Conservation (phyloP, 83 land plant species). For the Thuja plicata region DNA sequence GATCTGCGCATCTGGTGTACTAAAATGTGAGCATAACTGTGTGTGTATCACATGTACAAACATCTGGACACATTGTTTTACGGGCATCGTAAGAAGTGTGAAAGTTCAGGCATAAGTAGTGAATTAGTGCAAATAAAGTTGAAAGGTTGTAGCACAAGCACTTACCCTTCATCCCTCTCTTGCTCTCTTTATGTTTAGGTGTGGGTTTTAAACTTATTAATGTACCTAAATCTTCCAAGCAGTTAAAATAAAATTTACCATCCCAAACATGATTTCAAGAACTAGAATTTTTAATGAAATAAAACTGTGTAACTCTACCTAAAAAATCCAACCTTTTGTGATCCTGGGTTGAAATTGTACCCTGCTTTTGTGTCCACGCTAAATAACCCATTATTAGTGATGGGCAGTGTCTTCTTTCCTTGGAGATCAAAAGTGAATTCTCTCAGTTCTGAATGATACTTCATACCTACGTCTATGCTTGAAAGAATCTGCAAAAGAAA, state of each 20-base stretch:
- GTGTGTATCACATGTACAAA: neutral
- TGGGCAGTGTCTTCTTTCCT: conserved; percentile 51
- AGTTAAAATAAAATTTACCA: neutral
- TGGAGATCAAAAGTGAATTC: conserved; percentile 51
- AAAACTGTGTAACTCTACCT: neutral
- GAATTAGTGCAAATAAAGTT: neutral
- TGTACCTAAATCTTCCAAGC: neutral
- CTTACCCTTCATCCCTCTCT: neutral
- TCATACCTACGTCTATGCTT: conserved; percentile 48
- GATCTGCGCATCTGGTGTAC: neutral
- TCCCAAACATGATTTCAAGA: neutral
- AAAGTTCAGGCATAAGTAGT: neutral
- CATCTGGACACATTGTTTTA: neutral
- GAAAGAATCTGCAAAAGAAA: conserved; percentile 39
- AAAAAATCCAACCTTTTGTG: conserved; percentile 30
- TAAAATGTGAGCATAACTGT: too few species aligned
- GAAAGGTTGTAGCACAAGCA: neutral
- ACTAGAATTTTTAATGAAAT: neutral
- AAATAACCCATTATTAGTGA: conserved; percentile 45
- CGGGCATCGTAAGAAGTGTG: neutral
- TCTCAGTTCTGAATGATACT: conserved; percentile 32
- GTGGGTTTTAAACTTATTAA: neutral
- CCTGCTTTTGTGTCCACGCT: conserved; percentile 50
- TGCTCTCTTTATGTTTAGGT: neutral
- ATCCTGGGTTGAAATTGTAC: conserved; percentile 48